Evolutionary conservation across 2,329 filamentous ascomycete species (phyloP), one percentile per base, ranked within the genome.

Genomic region (Talaromyces sp.): DNA sequence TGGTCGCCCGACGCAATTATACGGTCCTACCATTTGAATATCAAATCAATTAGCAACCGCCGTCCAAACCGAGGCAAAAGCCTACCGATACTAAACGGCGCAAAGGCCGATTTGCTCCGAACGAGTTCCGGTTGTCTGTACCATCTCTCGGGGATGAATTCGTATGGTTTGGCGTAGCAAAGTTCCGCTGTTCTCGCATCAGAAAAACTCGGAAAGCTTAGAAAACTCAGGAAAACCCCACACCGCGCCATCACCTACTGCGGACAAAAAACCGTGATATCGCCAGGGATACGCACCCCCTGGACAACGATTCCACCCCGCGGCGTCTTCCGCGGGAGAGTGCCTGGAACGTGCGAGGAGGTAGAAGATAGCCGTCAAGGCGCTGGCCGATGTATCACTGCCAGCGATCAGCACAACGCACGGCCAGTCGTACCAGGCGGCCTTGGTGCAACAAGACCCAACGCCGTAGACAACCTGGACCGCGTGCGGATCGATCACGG

Each of bases 361-460:
- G 63, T 78, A 81, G 67, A 81, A 77, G 7, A 79, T 66, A 56
- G 70, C 68, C 0, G 75, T 72, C n/a, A 81, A 23, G 23, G 23
- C 23, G 23, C 23, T 23, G 2, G 23, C 23, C 23, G 23, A 23
- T 23, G 2, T 23, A 23, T 23, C 23, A 23, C 23, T 34, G 33
- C 7, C 9, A 9, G 33, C 33, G 1, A 34, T 34, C 7, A 34
- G 33, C 33, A 34, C 33, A 30, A 23, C 9, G 27, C 28, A 40
- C 30, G 31, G 3, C 31, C 31, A 34, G 27, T 74, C 72, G 63
- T 82, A 82, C 74, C 73, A 81, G 0, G 70, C 64, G 2, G 65
- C 66, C 63, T 81, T 82, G 16, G 62, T 65, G 34, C 76, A 79
- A 64, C n/a, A 70, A 2, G 78, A 70, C 28, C 71, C 66, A 3